Evolutionary conservation across 768 basidiomycete species (phyloP).

Genomic region (Macrocybe gigantea): DNA sequence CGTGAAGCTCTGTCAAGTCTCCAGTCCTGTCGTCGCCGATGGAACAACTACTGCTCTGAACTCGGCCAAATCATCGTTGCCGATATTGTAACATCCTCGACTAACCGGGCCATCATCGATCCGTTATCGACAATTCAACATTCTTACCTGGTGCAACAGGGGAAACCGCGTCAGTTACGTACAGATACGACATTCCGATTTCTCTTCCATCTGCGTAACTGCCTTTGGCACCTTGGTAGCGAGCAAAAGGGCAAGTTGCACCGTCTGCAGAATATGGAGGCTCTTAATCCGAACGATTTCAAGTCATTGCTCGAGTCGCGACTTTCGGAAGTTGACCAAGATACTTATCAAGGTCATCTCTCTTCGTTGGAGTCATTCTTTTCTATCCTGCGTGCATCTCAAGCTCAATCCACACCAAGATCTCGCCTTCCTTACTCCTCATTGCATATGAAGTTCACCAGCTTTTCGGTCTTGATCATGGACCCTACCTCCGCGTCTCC

Average conservation of each 20-base stretch:
- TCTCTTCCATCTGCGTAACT: conserved; percentile 71
- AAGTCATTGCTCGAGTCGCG: conserved; percentile 31
- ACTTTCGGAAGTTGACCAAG: conserved; percentile 37
- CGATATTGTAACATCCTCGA: conserved; percentile 46
- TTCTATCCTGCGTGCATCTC: conserved; percentile 10
- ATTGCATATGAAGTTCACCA: conserved; percentile 20
- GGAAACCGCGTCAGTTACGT: conserved; percentile 61
- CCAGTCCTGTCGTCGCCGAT: neutral
- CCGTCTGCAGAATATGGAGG: conserved; percentile 1
- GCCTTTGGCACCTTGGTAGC: conserved; percentile 31
- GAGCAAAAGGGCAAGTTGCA: too few species aligned
- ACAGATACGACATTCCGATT: conserved; percentile 69
- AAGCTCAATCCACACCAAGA: neutral
- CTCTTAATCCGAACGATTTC: conserved; percentile 23
- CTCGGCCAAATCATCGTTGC: conserved; percentile 35
- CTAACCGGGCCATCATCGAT: conserved; percentile 50
- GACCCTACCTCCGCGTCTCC: conserved; percentile 26
- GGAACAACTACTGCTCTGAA: conserved; percentile 20
- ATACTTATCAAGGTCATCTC: conserved; percentile 26
- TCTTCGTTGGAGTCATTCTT: conserved; percentile 25
- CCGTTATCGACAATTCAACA: conserved; percentile 81
- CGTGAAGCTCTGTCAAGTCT: too few species aligned
- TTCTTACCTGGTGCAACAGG: conserved; percentile 76
- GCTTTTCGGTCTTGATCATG: conserved; percentile 24
- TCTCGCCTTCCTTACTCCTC: conserved; percentile 3